Conservation (phyloP, 2,329 filamentous ascomycete genomes). For the Cadophora gregata region DNA sequence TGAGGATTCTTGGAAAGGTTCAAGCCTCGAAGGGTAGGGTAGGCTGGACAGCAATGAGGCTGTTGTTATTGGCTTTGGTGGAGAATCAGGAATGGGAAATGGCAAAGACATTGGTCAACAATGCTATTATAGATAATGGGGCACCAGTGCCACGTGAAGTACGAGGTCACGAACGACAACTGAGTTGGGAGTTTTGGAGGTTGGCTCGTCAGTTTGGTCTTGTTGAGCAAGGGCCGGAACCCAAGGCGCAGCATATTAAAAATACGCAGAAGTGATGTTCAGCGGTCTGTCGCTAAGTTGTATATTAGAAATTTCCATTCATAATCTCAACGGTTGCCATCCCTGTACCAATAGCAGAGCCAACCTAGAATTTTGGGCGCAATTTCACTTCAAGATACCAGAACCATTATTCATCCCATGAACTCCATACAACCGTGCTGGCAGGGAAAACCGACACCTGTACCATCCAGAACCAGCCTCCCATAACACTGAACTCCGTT, state of each 20-base stretch:
- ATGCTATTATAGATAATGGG: conserved; percentile 38
- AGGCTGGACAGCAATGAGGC: conserved; percentile 40
- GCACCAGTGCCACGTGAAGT: conserved; percentile 31
- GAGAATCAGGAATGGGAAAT: conserved; percentile 41
- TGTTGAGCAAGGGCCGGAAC: conserved; percentile 23
- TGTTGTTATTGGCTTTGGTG: conserved; percentile 40
- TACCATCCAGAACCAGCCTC: not conserved
- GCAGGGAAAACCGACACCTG: not conserved
- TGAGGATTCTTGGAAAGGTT: conserved; percentile 56
- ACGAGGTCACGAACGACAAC: conserved; percentile 38
- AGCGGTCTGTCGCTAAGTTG: not conserved
- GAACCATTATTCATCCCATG: not conserved
- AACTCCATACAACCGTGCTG: not conserved
- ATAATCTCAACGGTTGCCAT: not conserved
- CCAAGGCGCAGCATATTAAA: conserved; percentile 12
- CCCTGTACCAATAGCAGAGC: not conserved
- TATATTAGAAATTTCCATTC: not conserved
- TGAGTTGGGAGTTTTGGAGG: conserved; percentile 41
- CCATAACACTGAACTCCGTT: conserved; percentile 7
- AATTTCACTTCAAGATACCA: not conserved
- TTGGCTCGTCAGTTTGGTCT: conserved; percentile 36
- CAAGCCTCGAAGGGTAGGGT: conserved; percentile 36
- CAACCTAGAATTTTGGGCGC: not conserved
- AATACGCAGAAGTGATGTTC: not conserved
- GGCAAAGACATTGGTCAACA: conserved; percentile 42